Conservation (phyloP, 164 flowering plant species). For the Santalum album region DNA sequence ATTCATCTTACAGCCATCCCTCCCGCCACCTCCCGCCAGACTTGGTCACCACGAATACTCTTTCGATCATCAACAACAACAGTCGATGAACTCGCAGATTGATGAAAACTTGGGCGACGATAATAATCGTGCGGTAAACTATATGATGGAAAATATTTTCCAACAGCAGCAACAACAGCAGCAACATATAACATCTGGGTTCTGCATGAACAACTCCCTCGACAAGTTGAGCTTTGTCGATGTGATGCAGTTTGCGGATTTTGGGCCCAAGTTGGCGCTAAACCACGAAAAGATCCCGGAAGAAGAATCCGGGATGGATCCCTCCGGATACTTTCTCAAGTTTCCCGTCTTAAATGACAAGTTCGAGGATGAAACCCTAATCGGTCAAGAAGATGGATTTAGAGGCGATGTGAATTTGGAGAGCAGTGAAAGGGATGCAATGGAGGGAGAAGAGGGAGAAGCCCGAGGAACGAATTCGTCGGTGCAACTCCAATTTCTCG, state of each 20-base stretch:
- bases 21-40: conserved; percentile 12
- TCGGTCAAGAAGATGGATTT: conserved; percentile 8
- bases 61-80: conserved; percentile 25
- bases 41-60: conserved; percentile 27
- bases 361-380: conserved; percentile 22
- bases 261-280: conserved; percentile 61
- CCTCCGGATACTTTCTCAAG: conserved; percentile 66
- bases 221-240: conserved; percentile 74
- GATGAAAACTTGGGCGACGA: conserved; percentile 21
- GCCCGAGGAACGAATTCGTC: conserved; percentile 20
- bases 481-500: conserved; percentile 38
- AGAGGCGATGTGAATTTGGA: neutral
- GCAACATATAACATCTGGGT: conserved; percentile 15
- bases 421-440: conserved; percentile 16
- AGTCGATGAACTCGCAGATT: conserved; percentile 12
- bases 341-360: conserved; percentile 76
- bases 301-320: conserved; percentile 53
- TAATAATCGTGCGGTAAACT: conserved; percentile 35
- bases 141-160: conserved; percentile 30
- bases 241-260: conserved; percentile 93
- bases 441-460: conserved; percentile 9
- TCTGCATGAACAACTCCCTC: conserved; percentile 27
- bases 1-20: conserved; percentile 19
- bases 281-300: conserved; percentile 40
- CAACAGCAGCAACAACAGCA: conserved; percentile 13